Conservation (phyloP, 31 red algal species). For the Odonthalia washingtoniensis region DNA sequence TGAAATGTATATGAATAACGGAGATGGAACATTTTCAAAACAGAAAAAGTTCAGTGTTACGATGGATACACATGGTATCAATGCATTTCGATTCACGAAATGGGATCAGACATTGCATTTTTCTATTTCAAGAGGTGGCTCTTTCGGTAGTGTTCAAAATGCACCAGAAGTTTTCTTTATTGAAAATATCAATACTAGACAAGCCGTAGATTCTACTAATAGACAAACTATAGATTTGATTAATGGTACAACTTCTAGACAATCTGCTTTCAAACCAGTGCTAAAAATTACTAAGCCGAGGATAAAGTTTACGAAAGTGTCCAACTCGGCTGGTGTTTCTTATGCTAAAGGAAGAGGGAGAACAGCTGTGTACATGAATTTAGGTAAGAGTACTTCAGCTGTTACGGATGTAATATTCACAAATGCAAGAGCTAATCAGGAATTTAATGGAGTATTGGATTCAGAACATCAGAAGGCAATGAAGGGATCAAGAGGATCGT, state of each 20-base stretch:
- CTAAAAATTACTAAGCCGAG: neutral
- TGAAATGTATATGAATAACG: conserved; percentile 40
- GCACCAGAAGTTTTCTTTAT: neutral
- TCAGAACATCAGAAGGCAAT: conserved; percentile 35
- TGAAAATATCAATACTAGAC: neutral
- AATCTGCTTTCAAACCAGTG: too few relatives aligned
- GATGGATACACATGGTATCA: conserved; percentile 35
- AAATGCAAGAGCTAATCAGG: neutral
- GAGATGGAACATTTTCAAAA: conserved; percentile 42
- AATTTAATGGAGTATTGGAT: neutral
- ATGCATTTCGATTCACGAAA: conserved; percentile 21
- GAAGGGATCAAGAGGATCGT: neutral
- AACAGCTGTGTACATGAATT: conserved; percentile 23
- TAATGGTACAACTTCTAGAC: too few relatives aligned
- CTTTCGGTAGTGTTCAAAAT: conserved; percentile 13
- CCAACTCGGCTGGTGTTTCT: neutral
- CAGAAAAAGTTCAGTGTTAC: neutral
- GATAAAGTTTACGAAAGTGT: neutral
- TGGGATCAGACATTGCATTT: conserved; percentile 33
- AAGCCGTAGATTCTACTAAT: too few relatives aligned
- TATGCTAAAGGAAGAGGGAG: neutral
- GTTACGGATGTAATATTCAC: conserved; percentile 29
- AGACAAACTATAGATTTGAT: too few relatives aligned
- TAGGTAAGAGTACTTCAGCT: neutral
- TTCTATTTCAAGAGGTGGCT: conserved; percentile 30